These are phyloP conservation scores for Chalara sp. DNA, from an alignment of 2,329 filamentous ascomycete species.

Conservation along the genomic window DNA sequence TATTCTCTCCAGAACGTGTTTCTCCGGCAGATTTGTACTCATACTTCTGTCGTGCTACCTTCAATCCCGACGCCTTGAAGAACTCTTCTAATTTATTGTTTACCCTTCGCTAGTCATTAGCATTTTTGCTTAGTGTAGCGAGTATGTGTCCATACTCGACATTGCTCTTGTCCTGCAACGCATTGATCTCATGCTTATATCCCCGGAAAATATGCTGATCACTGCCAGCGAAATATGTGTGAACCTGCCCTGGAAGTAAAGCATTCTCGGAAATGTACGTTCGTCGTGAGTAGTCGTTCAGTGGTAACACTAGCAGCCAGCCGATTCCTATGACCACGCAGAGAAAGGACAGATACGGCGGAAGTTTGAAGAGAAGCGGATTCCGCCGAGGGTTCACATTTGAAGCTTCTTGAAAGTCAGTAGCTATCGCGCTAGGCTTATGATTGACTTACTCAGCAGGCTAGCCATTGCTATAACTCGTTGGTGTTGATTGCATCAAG, in stretches of 20 bases:
- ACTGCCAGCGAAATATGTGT: constrained; percentile 94
- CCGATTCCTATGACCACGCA: constrained; percentile 79
- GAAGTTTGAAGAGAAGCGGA: constrained; percentile 73
- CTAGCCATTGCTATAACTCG: no score
- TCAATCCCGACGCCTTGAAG: constrained; percentile 72
- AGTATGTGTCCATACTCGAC: constrained; percentile 36
- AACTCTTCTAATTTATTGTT: constrained; percentile 71
- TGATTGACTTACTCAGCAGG: no score
- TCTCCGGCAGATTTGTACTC: constrained; percentile 74
- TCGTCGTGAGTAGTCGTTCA: constrained; percentile 82
- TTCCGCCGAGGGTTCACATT: constrained; percentile 69
- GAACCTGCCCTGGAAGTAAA: constrained; percentile 88
- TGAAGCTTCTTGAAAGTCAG: constrained; percentile 32
- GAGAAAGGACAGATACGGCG: constrained; percentile 79
- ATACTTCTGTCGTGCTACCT: constrained; percentile 83
- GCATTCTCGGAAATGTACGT: constrained; percentile 99
- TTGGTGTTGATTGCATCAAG: no score
- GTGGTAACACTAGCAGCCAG: constrained; percentile 84
- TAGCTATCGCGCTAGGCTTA: no score
- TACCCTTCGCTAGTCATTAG: constrained; percentile 33
- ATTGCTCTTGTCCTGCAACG: constrained; percentile 47
- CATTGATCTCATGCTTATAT: constrained; percentile 77
- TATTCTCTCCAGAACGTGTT: constrained; percentile 73
- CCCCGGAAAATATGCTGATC: constrained; percentile 93
- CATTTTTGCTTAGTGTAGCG: constrained; percentile 12